Evolutionary conservation across 306 rosid genomes (phyloP).

Genomic region (Castanea sativa): DNA sequence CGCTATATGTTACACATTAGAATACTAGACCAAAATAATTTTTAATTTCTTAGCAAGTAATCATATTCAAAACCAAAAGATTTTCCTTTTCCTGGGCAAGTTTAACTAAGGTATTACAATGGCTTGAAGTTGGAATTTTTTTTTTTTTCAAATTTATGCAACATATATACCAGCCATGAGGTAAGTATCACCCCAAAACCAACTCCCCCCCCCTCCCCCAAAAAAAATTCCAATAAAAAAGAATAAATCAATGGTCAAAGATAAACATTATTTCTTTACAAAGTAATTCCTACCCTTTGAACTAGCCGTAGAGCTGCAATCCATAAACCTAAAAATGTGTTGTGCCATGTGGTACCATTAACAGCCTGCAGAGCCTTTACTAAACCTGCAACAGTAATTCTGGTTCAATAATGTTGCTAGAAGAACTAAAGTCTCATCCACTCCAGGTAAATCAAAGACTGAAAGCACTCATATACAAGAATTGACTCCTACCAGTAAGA

Average conservation of each 20-base stretch:
- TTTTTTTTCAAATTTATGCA: not conserved
- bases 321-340: constrained; percentile 87
- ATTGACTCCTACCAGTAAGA: constrained; percentile 55
- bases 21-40: not conserved
- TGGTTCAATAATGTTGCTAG: constrained; percentile 22
- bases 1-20: not conserved
- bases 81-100: not conserved
- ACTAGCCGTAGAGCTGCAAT: constrained; percentile 79
- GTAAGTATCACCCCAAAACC: not conserved
- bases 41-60: not conserved
- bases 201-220: not conserved
- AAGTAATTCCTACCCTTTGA: constrained; percentile 74
- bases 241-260: not conserved
- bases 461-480: constrained; percentile 9
- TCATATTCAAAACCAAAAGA: not conserved
- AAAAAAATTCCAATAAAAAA: not conserved
- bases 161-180: not conserved
- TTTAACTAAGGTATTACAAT: not conserved
- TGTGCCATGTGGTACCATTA: constrained; percentile 73
- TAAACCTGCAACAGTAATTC: constrained; percentile 60
- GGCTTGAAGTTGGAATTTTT: not conserved
- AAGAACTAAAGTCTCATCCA: constrained; percentile 7
- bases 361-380: constrained; percentile 73
- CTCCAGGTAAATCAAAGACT: constrained; percentile 6
- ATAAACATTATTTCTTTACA: not conserved